Conservation (phyloP, 805 yeast genomes). For the Candida fluviatilis region DNA sequence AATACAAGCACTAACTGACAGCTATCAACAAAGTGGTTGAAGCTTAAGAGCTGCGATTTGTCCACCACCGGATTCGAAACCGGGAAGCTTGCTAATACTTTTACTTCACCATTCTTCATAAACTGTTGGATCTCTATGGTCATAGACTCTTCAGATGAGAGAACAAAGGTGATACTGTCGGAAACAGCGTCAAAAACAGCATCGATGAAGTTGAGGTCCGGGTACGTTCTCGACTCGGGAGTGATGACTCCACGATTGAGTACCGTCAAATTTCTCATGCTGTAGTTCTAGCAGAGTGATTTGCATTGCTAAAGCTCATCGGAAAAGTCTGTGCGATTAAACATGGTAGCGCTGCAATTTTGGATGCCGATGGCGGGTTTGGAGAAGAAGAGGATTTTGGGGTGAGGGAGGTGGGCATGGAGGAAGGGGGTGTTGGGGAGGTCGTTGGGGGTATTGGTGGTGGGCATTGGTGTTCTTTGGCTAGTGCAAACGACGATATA, state of each 20-base stretch:
- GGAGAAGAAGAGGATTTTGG: too few species aligned
- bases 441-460: too few species aligned
- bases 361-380: too few species aligned
- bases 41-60: constrained; percentile 40
- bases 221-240: constrained; percentile 55
- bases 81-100: constrained; percentile 60
- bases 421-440: too few species aligned
- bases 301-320: too few species aligned
- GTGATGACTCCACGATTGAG: constrained; percentile 52
- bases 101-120: constrained; percentile 56
- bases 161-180: constrained; percentile 65
- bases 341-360: too few species aligned
- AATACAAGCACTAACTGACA: constrained; percentile 64
- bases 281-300: too few species aligned
- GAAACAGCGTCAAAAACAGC: constrained; percentile 68
- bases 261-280: constrained; percentile 48
- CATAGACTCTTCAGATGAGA: constrained; percentile 51
- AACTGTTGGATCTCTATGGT: constrained; percentile 74
- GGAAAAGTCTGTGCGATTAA: too few species aligned
- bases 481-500: too few species aligned
- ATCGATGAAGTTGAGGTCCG: constrained; percentile 54
- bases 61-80: constrained; percentile 24
- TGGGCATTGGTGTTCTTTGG: too few species aligned
- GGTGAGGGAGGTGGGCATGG: too few species aligned
- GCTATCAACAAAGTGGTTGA: constrained; percentile 68